Percentiles rank a stretch among this genome's conserved stretches.
These are phyloP conservation scores for Hysterangium stoloniferum DNA, from an alignment of 768 basidiomycete genomes.

Conservation along the genomic window DNA sequence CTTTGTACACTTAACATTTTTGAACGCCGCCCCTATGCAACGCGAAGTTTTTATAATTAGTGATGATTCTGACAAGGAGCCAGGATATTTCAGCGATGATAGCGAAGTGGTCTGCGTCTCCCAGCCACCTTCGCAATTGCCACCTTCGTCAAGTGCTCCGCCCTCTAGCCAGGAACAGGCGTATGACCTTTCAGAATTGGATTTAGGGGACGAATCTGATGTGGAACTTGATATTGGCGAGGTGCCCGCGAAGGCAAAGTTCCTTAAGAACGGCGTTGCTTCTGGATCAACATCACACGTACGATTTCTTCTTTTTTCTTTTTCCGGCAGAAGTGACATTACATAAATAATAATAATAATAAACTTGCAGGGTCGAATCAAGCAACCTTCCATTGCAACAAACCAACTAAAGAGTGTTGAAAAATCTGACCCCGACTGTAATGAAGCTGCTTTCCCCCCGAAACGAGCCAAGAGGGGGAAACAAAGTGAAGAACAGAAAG, in stretches of 20 bases:
- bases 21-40: not conserved
- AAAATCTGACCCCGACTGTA: too few relatives aligned
- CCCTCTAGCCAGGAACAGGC: not conserved
- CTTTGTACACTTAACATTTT: not conserved
- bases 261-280: not conserved
- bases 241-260: not conserved
- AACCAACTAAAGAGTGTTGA: too few relatives aligned
- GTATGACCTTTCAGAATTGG: not conserved
- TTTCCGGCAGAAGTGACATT: too few relatives aligned
- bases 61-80: not conserved
- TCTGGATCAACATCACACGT: not conserved
- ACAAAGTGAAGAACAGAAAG: conserved; percentile 10
- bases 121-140: not conserved
- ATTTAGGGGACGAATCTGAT: not conserved
- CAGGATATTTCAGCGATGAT: not conserved
- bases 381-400: too few relatives aligned
- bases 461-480: not conserved
- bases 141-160: conserved; percentile 4
- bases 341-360: too few relatives aligned
- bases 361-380: too few relatives aligned
- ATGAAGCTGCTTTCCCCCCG: too few relatives aligned
- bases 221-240: not conserved
- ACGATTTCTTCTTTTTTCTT: not conserved
- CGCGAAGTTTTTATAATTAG: not conserved
- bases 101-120: not conserved